Conservation (phyloP, 108 stramenopile species). For the Cyclotella choctawhatcheeana region DNA sequence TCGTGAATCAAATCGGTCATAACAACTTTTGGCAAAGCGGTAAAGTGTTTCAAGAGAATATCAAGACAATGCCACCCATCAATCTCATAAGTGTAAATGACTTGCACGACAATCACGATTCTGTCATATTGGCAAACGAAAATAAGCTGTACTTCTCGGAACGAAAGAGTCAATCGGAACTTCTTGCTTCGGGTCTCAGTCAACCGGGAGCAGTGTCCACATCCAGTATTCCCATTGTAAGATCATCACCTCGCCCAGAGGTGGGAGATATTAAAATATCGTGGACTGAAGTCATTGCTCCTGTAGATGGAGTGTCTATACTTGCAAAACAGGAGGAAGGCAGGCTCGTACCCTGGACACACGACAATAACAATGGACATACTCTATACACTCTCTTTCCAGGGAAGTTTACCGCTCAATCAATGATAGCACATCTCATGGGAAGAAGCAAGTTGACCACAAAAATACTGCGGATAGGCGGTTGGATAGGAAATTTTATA, state of each 20-base stretch:
- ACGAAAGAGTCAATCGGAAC: neutral
- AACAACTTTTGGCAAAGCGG: neutral
- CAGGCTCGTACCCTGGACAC: conserved; percentile 13
- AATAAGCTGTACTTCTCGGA: conserved; percentile 16
- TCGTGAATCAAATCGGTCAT: conserved; percentile 13
- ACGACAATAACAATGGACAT: conserved; percentile 11
- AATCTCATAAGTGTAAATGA: neutral
- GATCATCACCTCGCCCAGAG: neutral
- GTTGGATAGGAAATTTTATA: conserved; percentile 16
- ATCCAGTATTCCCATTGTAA: conserved; percentile 4
- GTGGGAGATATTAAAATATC: conserved; percentile 15
- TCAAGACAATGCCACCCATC: neutral
- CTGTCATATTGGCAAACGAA: neutral
- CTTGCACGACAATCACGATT: neutral
- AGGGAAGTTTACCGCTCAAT: neutral
- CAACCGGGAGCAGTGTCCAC: neutral
- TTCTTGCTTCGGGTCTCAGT: neutral
- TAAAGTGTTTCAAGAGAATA: neutral
- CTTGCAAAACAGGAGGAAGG: conserved; percentile 12
- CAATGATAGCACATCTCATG: conserved; percentile 11
- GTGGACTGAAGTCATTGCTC: conserved; percentile 14
- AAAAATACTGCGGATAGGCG: conserved; percentile 6
- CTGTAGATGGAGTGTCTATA: conserved; percentile 16
- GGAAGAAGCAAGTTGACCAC: neutral
- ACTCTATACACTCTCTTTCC: conserved; percentile 3